Conservation (phyloP, 1,284 basidiomycete genomes). For the Trametes polyzona region DNA sequence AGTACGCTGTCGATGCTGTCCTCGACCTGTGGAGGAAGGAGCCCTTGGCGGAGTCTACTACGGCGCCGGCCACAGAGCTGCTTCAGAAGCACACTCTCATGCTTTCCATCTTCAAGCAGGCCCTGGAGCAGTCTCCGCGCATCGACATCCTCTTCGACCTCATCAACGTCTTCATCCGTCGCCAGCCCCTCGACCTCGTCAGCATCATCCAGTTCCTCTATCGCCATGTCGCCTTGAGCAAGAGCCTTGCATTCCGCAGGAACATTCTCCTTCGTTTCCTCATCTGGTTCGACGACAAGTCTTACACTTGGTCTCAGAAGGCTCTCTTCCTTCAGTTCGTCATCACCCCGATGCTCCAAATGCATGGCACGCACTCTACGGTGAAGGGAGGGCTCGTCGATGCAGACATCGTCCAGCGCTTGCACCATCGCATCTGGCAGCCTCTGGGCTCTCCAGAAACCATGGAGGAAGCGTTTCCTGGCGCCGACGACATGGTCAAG, state of each 20-base stretch:
- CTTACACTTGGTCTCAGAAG: conserved; percentile 80
- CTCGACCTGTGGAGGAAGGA: conserved; percentile 75
- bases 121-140: conserved; percentile 68
- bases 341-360: conserved; percentile 87
- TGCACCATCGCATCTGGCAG: conserved; percentile 83
- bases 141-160: conserved; percentile 92
- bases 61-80: conserved; percentile 53
- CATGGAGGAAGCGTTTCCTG: conserved; percentile 61
- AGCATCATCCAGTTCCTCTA: conserved; percentile 90
- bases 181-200: conserved; percentile 83
- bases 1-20: conserved; percentile 68
- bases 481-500: conserved; percentile 80
- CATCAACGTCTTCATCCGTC: conserved; percentile 82
- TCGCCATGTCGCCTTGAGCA: conserved; percentile 76
- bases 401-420: conserved; percentile 65
- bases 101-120: conserved; percentile 78
- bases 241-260: conserved; percentile 71
- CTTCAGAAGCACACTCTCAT: conserved; percentile 72
- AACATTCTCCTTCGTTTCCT: conserved; percentile 88
- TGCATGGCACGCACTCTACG: conserved; percentile 66
- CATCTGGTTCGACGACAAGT: conserved; percentile 76
- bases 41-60: conserved; percentile 50
- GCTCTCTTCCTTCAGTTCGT: conserved; percentile 86
- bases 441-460: conserved; percentile 70
- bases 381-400: conserved; percentile 68